Conservation (phyloP, 1,284 basidiomycete species). For the Phaffia rhodozyma region DNA sequence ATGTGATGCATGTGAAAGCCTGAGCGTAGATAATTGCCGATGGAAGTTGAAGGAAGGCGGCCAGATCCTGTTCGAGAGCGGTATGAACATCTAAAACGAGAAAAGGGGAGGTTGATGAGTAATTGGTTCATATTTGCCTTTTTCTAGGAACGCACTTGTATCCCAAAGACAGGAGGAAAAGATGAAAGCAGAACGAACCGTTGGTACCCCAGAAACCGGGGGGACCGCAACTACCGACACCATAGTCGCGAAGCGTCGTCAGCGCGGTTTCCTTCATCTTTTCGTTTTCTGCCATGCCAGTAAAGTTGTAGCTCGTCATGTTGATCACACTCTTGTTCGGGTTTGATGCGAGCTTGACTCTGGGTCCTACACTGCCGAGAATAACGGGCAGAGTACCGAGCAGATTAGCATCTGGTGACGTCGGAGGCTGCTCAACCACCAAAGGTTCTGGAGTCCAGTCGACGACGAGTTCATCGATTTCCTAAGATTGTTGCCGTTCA, state of each 20-base stretch:
- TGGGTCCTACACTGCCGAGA: constrained; percentile 66
- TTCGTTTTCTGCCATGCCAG: constrained; percentile 79
- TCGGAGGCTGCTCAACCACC: constrained; percentile 45
- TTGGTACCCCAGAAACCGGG: constrained; percentile 96
- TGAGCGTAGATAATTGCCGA: constrained; percentile 88
- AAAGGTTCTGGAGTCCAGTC: constrained; percentile 91
- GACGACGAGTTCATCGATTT: constrained; percentile 90
- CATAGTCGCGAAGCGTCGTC: constrained; percentile 79
- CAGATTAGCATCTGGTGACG: constrained; percentile 50
- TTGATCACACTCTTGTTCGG: constrained; percentile 68
- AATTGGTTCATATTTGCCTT: no score
- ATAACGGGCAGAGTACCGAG: constrained; percentile 66
- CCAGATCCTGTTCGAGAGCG: constrained; percentile 75
- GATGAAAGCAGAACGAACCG: constrained; percentile 41
- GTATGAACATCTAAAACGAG: constrained; percentile 68
- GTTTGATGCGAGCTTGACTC: constrained; percentile 54
- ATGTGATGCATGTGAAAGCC: constrained; percentile 80
- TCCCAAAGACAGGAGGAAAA: neutral
- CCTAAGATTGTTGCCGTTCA: constrained; percentile 41
- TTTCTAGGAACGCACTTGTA: no score
- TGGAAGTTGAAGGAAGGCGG: constrained; percentile 81
- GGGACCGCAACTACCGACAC: constrained; percentile 90
- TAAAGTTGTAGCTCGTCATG: constrained; percentile 85
- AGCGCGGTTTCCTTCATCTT: constrained; percentile 74
- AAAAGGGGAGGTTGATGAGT: neutral